Conservation (phyloP, 2,329 filamentous ascomycete genomes). For the Aureobasidium sp. region DNA sequence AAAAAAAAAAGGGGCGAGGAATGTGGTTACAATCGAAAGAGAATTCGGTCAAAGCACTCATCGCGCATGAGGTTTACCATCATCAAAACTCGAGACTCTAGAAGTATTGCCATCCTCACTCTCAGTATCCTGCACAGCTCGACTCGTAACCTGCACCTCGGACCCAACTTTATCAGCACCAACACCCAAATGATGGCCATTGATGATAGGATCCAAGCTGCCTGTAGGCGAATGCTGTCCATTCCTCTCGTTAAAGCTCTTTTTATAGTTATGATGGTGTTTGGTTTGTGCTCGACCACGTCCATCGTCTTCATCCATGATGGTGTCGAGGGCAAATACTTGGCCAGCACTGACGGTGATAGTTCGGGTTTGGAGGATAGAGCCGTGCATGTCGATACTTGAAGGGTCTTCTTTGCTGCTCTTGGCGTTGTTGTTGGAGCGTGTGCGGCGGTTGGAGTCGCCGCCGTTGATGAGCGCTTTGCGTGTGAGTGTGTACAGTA, state of each 20-base stretch:
- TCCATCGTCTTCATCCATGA: slow-evolving; percentile 3
- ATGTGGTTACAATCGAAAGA: no score
- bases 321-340: slow-evolving; percentile 1
- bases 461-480: slow-evolving; percentile 26
- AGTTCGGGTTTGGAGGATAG: slow-evolving; percentile 25
- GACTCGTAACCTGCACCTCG: not conserved
- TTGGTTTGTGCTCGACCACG: not conserved
- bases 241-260: not conserved
- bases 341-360: slow-evolving; percentile 20
- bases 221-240: slow-evolving; percentile 14
- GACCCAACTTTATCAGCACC: not conserved
- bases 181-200: not conserved
- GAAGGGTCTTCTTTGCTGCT: slow-evolving; percentile 16
- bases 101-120: not conserved
- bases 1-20: no score
- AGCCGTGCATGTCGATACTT: slow-evolving; percentile 16
- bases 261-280: not conserved
- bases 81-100: not conserved
- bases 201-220: slow-evolving; percentile 19
- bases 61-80: not conserved
- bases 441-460: not conserved
- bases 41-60: no score
- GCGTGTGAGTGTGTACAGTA: slow-evolving; percentile 53
- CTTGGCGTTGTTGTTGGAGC: not conserved
- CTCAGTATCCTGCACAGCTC: no score